These are phyloP conservation scores for Pleurostoma richardsiae DNA, from an alignment of 2,329 filamentous ascomycete species.

Conservation along the genomic window DNA sequence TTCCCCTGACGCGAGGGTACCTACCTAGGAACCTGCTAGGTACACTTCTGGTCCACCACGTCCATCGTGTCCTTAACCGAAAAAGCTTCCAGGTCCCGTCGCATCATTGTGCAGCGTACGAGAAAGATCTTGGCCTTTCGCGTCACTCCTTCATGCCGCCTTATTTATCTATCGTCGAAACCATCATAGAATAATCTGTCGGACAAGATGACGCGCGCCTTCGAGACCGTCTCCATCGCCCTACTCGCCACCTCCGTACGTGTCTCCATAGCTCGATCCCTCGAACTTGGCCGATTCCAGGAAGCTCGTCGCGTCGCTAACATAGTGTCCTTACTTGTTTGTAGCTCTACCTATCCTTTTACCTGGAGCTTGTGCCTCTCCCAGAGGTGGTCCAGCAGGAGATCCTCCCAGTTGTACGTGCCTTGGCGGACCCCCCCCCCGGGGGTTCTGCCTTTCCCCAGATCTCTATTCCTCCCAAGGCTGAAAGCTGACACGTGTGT, in stretches of 20 bases:
- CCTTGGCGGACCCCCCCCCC: neutral
- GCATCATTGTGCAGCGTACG: neutral
- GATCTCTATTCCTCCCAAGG: neutral
- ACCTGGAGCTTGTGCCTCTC: constrained; percentile 77
- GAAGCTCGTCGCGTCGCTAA: neutral
- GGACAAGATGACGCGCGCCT: constrained; percentile 81
- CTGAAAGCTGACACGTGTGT: neutral
- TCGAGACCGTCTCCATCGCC: constrained; percentile 84
- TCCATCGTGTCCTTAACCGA: neutral
- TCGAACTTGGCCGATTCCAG: neutral
- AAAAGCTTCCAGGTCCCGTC: neutral
- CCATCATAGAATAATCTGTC: neutral
- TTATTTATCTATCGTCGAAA: neutral
- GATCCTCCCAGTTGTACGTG: constrained; percentile 81
- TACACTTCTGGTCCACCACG: too few species aligned
- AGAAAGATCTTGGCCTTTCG: neutral
- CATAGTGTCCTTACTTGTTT: constrained; percentile 12
- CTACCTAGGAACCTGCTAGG: too few species aligned
- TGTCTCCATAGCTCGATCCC: constrained; percentile 8
- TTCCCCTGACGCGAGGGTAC: too few species aligned
- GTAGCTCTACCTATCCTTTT: constrained; percentile 85
- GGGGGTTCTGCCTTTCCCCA: neutral
- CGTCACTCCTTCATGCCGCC: neutral
- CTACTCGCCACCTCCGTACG: constrained; percentile 84
- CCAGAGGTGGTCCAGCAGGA: constrained; percentile 74